phyloP scores from a whole-genome alignment of 2,329 filamentous ascomycete genomes.

The Alternaria tenuissima region DNA sequence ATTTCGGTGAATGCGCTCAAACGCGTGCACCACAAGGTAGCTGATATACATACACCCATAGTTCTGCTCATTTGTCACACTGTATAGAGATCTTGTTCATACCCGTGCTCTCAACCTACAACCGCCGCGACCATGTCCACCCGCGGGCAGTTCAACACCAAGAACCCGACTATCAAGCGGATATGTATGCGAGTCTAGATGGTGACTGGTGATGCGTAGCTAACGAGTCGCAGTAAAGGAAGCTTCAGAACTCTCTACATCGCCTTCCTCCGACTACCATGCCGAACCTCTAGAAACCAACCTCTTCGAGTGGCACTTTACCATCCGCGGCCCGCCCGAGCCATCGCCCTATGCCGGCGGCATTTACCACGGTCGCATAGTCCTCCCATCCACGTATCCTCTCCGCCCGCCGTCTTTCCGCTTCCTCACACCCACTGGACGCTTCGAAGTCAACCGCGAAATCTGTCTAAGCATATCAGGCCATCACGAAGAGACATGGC shows the following conservation, averaged over 20 bases:
- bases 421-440: constrained; percentile 88
- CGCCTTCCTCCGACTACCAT: constrained; percentile 84
- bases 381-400: constrained; percentile 88
- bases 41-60: background rate
- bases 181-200: constrained; percentile 67
- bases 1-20: constrained; percentile 4
- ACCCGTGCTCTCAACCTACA: background rate
- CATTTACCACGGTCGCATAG: constrained; percentile 94
- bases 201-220: constrained; percentile 11
- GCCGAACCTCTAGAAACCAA: constrained; percentile 86
- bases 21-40: background rate
- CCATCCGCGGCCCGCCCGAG: constrained; percentile 84
- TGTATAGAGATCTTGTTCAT: background rate
- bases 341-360: constrained; percentile 79
- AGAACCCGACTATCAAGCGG: constrained; percentile 83
- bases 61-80: background rate
- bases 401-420: constrained; percentile 94
- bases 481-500: constrained; percentile 98
- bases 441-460: constrained; percentile 96
- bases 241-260: constrained; percentile 81
- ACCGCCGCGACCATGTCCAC: constrained; percentile 47
- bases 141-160: constrained; percentile 68
- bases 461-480: constrained; percentile 94
- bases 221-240: constrained; percentile 73
- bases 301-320: constrained; percentile 99